Evolutionary conservation across 2,329 filamentous ascomycete species (phyloP).

Genomic region (Fusarium sp.): DNA sequence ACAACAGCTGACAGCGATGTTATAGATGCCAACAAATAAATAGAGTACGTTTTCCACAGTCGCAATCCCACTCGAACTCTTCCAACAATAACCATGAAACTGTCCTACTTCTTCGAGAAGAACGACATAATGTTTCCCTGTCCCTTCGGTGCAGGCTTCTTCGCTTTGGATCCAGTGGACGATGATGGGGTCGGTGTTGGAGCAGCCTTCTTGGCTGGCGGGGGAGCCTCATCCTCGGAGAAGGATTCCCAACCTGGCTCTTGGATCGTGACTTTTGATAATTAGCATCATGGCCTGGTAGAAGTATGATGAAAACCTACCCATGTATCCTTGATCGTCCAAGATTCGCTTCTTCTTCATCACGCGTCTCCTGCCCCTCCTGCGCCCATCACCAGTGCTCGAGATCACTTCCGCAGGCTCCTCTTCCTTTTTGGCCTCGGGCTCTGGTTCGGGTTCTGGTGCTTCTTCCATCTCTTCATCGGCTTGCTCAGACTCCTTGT

Average conservation of each 20-base stretch:
- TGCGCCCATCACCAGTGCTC: conserved; percentile 67
- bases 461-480: conserved; percentile 57
- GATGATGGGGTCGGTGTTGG: conserved; percentile 54
- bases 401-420: conserved; percentile 64
- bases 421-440: conserved; percentile 52
- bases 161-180: conserved; percentile 62
- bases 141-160: conserved; percentile 68
- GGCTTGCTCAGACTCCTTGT: conserved; percentile 51
- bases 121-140: conserved; percentile 93
- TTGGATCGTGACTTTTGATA: conserved; percentile 78
- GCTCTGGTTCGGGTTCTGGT: conserved; percentile 52
- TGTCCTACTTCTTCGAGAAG: conserved; percentile 79
- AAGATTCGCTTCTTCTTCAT: conserved; percentile 89
- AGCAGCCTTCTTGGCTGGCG: conserved; percentile 65
- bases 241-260: conserved; percentile 91
- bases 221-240: conserved; percentile 83
- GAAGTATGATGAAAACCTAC: conserved; percentile 60
- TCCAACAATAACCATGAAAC: neutral
- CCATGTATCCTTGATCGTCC: conserved; percentile 90
- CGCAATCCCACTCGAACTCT: neutral
- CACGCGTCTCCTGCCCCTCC: conserved; percentile 80
- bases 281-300: conserved; percentile 14
- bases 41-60: conserved; percentile 1
- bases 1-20: conserved; percentile 26
- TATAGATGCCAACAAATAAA: conserved; percentile 43